Percentiles rank a stretch among this genome's conserved stretches.
phyloP scores from a whole-genome alignment of 2,329 filamentous ascomycete genomes.

The Nemania sp. region DNA sequence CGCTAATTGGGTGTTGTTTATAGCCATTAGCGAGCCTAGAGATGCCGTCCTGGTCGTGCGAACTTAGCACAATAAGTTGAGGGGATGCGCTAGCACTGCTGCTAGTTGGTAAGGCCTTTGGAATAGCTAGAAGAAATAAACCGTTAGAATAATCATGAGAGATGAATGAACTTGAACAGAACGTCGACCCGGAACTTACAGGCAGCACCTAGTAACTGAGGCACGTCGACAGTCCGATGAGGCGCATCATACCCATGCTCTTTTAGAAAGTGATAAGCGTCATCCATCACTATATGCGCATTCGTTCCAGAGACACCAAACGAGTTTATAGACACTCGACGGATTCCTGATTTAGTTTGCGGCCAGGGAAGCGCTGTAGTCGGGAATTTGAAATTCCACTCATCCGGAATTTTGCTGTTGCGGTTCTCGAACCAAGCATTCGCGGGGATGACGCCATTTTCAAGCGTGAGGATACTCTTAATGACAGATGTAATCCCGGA shows the following conservation, averaged over 20 bases:
- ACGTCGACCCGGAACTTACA: constrained; percentile 5
- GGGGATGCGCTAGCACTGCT: not conserved
- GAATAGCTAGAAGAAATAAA: not conserved
- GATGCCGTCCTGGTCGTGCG: constrained; percentile 35
- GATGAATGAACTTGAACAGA: not conserved
- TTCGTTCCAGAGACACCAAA: constrained; percentile 34
- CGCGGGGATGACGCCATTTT: constrained; percentile 22
- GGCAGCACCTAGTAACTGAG: constrained; percentile 5
- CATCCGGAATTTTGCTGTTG: constrained; percentile 25
- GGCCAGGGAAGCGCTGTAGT: constrained; percentile 28
- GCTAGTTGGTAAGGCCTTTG: not conserved
- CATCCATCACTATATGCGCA: constrained; percentile 30
- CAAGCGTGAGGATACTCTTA: constrained; percentile 24
- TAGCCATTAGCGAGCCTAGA: constrained; percentile 24
- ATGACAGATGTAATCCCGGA: constrained; percentile 26
- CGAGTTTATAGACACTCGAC: constrained; percentile 33
- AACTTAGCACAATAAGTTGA: constrained; percentile 30
- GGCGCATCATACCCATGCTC: constrained; percentile 19
- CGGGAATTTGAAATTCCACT: constrained; percentile 23
- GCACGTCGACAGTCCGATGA: constrained; percentile 14
- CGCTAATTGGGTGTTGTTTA: constrained; percentile 15
- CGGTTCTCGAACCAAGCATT: constrained; percentile 23
- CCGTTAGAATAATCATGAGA: not conserved
- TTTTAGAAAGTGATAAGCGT: constrained; percentile 25
- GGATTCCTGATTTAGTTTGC: constrained; percentile 14